Base-by-base conservation (phyloP, 2,329 filamentous ascomycete species). In the Penicillium fuscoglaucum region DNA sequence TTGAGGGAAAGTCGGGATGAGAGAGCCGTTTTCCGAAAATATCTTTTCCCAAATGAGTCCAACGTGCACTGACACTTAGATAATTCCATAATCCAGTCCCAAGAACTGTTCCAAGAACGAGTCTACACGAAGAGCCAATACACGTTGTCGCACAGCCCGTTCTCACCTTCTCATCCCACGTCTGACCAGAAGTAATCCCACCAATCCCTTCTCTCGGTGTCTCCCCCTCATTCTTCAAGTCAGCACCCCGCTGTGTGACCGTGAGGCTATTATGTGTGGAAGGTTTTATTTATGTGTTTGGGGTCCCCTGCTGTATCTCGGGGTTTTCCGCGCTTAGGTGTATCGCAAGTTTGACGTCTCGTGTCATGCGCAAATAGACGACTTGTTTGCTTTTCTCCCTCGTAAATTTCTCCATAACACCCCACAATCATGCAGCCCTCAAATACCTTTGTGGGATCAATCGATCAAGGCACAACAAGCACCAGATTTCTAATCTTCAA, bases 401-500 rank as follows among this genome's bases (percentile, higher is more conserved):
- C 17, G 19, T 51, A 49, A 15, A 40, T 29, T 19, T 21, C 15
- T 19, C 29, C 4, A 21, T 37, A 39, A 21, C 6, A 54, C 41
- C 8, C 4, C 8, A 29, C 19, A 43, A 52, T 3, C 15, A 72
- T 72, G 70, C 63, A 70, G 29, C 51, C 60, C 19, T 55, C 64
- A 33, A 66, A 74, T 17, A 58, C 56, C 9, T 96, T 90, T 69
- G 87, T 96, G 56, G 92, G 91, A 52, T 90, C 90, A 62, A 93
- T 96, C 70, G 92, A 96, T 71, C 91, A 96, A 70, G 92, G 92
- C 51, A 96, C 92, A 15, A 96, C 92, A 19, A 93, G 90, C 56
- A 90, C 91, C 26, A 83, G 92, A 47, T 96, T 96, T 76, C 82
- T 96, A 65, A 93, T 97, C 69, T 96, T 96, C 79, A 87, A 96